phyloP scores from a whole-genome alignment of 768 basidiomycete genomes.

The Tylopilus plumbeoviolaceoides region DNA sequence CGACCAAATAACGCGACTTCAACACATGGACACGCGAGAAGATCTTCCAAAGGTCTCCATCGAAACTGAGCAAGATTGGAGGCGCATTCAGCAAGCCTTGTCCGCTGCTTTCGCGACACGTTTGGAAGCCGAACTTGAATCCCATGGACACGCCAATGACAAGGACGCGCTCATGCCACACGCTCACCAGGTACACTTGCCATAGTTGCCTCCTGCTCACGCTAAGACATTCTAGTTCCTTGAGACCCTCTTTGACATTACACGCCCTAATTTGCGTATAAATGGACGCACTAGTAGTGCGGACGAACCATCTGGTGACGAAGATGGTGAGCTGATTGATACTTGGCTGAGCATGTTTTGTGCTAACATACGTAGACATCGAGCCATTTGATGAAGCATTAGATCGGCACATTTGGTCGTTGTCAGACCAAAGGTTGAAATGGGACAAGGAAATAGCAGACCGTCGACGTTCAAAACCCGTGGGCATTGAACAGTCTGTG shows the following conservation, averaged over 20 bases:
- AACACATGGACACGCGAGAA: conserved; percentile 37
- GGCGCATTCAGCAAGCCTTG: conserved; percentile 53
- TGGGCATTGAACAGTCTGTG: conserved; percentile 43
- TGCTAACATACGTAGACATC: conserved; percentile 41
- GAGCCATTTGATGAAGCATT: conserved; percentile 86
- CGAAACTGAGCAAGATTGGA: conserved; percentile 65
- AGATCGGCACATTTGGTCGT: conserved; percentile 76
- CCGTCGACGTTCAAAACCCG: conserved; percentile 60
- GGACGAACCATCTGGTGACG: conserved; percentile 56
- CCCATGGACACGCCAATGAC: conserved; percentile 38
- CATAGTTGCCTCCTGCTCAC: neutral
- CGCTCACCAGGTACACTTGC: conserved; percentile 42
- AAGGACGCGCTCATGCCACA: conserved; percentile 47
- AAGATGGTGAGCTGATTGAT: conserved; percentile 41
- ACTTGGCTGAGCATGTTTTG: neutral
- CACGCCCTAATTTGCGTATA: conserved; percentile 70
- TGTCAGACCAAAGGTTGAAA: conserved; percentile 68
- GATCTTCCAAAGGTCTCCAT: conserved; percentile 55
- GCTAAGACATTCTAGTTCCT: conserved; percentile 43
- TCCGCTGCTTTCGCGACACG: conserved; percentile 39
- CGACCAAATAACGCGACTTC: neutral
- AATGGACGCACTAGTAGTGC: conserved; percentile 64
- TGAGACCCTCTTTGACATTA: conserved; percentile 56
- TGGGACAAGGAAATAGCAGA: conserved; percentile 72
- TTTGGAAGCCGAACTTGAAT: conserved; percentile 45